Conservation (phyloP, 2,329 filamentous ascomycete genomes). For the Parafenestella ontariensis region DNA sequence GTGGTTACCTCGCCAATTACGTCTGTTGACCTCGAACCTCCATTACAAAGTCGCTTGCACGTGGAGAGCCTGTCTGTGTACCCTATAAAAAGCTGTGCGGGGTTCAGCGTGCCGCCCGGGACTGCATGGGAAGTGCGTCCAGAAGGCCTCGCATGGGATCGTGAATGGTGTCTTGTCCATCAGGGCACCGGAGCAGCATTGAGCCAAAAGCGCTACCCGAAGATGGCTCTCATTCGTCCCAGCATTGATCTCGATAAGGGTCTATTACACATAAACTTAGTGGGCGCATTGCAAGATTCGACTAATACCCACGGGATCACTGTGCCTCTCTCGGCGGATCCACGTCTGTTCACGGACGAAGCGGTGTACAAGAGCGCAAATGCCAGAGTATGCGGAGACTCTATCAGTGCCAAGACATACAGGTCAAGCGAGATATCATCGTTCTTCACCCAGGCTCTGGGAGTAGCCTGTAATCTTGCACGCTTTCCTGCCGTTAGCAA, state of each 20-base stretch:
- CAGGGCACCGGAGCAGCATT: conserved; percentile 82
- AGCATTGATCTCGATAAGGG: conserved; percentile 73
- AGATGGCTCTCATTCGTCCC: conserved; percentile 85
- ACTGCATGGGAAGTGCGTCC: conserved; percentile 76
- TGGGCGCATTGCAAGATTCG: conserved; percentile 44
- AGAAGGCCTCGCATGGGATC: conserved; percentile 91
- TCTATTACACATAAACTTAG: conserved; percentile 67
- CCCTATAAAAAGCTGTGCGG: conserved; percentile 93
- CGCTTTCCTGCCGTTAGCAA: conserved; percentile 74
- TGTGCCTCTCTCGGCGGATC: conserved; percentile 71
- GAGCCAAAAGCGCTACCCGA: conserved; percentile 86
- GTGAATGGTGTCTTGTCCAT: conserved; percentile 95
- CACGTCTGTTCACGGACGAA: conserved; percentile 60
- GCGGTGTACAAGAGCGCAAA: conserved; percentile 52
- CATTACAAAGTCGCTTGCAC: conserved; percentile 44
- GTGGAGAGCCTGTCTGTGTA: conserved; percentile 69
- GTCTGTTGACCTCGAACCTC: conserved; percentile 29
- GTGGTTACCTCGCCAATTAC: conserved; percentile 25
- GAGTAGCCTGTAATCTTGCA: conserved; percentile 81
- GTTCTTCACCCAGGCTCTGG: conserved; percentile 80
- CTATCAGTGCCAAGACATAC: conserved; percentile 75
- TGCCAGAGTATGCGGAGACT: conserved; percentile 84
- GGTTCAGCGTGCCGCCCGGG: conserved; percentile 71
- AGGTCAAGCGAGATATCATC: conserved; percentile 67
- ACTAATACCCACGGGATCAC: conserved; percentile 47